phyloP scores from a whole-genome alignment of 345 rosid species.

The Combretum micranthum region DNA sequence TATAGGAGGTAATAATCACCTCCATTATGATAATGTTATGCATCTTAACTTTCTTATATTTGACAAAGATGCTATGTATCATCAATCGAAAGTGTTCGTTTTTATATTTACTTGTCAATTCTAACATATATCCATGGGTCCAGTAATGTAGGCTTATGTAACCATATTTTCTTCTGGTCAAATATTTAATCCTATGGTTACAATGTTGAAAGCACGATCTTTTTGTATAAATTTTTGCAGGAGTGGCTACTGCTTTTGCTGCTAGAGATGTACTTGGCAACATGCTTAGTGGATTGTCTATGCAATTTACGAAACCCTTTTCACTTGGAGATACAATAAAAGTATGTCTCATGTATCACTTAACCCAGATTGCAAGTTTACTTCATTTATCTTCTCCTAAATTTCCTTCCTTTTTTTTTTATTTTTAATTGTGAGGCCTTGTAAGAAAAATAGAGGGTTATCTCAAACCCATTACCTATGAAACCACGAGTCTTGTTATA shows the following conservation, averaged over 20 bases:
- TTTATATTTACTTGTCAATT: no score
- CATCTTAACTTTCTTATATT: neutral
- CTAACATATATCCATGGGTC: no score
- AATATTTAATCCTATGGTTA: neutral
- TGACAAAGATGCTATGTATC: no score
- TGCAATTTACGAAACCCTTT: slow-evolving; percentile 86
- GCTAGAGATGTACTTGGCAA: slow-evolving; percentile 86
- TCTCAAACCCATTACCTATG: no score
- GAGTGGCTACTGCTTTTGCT: slow-evolving; percentile 99
- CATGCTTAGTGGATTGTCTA: slow-evolving; percentile 81
- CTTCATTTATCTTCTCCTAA: neutral
- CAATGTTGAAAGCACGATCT: slow-evolving; percentile 4
- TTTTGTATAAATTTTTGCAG: slow-evolving; percentile 25
- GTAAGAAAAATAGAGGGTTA: no score
- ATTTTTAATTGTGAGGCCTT: neutral
- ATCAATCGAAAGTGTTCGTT: no score
- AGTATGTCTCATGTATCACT: slow-evolving; percentile 31
- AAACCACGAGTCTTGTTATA: no score
- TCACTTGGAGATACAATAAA: slow-evolving; percentile 91
- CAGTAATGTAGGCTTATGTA: no score
- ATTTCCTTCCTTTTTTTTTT: neutral
- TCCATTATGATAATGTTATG: neutral
- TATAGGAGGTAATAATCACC: slow-evolving; percentile 57
- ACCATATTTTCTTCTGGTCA: no score
- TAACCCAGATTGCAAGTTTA: neutral